These are phyloP conservation scores for Diaporthe capsici DNA, from an alignment of 2,329 filamentous ascomycete species.

Conservation along the genomic window DNA sequence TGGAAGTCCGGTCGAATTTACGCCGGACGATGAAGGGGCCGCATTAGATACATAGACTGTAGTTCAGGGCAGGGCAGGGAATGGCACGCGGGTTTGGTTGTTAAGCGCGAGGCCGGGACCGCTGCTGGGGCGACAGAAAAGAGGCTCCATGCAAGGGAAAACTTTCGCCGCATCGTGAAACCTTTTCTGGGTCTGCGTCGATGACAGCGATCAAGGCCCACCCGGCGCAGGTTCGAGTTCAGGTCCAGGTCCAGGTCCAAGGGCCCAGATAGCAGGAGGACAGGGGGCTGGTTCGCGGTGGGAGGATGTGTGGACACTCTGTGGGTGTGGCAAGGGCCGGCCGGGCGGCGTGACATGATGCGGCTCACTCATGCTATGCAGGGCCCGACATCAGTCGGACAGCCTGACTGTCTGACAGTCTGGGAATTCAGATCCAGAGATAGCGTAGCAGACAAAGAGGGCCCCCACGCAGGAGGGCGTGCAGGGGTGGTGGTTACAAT, in stretches of 20 bases:
- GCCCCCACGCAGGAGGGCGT: slow-evolving; percentile 9
- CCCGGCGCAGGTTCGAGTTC: slow-evolving; percentile 3
- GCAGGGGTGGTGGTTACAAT: slow-evolving; percentile 14
- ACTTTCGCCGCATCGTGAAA: slow-evolving; percentile 28
- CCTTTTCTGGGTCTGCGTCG: slow-evolving; percentile 30
- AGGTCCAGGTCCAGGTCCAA: slow-evolving; percentile 17
- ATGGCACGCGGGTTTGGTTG: not conserved
- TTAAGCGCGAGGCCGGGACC: slow-evolving; percentile 10
- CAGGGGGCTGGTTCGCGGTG: not conserved
- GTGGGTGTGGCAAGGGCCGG: not conserved
- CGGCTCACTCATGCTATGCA: slow-evolving; percentile 33
- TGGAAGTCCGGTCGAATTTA: slow-evolving; percentile 22
- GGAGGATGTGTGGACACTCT: slow-evolving; percentile 11
- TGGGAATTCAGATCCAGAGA: slow-evolving; percentile 4
- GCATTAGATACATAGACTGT: not conserved
- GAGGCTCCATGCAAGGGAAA: slow-evolving; percentile 34
- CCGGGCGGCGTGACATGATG: slow-evolving; percentile 12
- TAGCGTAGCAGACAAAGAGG: slow-evolving; percentile 22
- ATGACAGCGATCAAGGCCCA: slow-evolving; percentile 22
- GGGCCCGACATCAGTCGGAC: slow-evolving; percentile 7
- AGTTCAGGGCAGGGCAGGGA: not conserved
- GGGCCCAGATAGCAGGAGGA: not conserved
- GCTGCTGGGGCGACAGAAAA: not conserved
- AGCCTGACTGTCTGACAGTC: not conserved
- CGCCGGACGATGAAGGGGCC: not conserved